Evolutionary conservation across 2,329 filamentous ascomycete species (phyloP).

Genomic region (Graphilbum fragrans): DNA sequence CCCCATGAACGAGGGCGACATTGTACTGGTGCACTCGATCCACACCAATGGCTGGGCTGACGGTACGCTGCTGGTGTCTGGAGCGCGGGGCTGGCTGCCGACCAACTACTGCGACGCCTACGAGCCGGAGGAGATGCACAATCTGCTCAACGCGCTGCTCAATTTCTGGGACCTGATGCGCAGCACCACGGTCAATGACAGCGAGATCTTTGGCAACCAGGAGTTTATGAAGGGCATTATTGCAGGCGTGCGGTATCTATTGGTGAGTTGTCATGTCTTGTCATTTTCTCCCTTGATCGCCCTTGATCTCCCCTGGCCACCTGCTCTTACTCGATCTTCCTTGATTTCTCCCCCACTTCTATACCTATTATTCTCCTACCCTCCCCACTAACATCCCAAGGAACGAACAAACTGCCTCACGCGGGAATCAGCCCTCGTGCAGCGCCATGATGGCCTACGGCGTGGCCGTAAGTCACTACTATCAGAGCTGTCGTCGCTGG

Average conservation of each 20-base stretch:
- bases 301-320: too few relatives aligned
- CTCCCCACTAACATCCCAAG: constrained; percentile 30
- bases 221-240: constrained; percentile 93
- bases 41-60: constrained; percentile 99
- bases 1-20: constrained; percentile 78
- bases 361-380: neutral
- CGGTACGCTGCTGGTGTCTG: constrained; percentile 76
- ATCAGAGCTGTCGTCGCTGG: constrained; percentile 77
- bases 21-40: constrained; percentile 89
- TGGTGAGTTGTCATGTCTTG: constrained; percentile 46
- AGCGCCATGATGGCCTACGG: constrained; percentile 63
- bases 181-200: constrained; percentile 62
- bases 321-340: too few relatives aligned
- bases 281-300: constrained; percentile 10
- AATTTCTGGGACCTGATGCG: constrained; percentile 88
- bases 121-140: constrained; percentile 76
- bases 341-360: neutral
- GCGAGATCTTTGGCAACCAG: constrained; percentile 74
- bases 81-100: constrained; percentile 85
- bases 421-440: constrained; percentile 63
- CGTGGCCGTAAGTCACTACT: constrained; percentile 77
- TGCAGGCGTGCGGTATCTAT: constrained; percentile 76
- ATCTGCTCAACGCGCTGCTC: constrained; percentile 71
- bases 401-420: constrained; percentile 83
- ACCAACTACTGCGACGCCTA: constrained; percentile 98